These are phyloP conservation scores for Ascochyta pisi DNA, from an alignment of 2,329 filamentous ascomycete genomes.

Conservation along the genomic window DNA sequence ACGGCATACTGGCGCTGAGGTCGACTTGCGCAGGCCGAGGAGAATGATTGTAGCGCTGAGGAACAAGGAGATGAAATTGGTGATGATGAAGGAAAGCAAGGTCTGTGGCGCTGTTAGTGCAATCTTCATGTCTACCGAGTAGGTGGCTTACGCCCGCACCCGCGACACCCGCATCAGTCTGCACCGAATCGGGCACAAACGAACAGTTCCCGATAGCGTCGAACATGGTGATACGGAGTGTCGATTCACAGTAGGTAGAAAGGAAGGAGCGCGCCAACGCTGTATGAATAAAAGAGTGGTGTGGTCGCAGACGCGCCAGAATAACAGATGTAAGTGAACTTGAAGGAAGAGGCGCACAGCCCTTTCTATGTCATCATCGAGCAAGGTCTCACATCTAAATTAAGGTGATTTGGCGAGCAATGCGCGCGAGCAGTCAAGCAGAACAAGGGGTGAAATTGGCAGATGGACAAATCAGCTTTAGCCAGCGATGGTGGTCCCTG, in stretches of 20 bases:
- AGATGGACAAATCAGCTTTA: slow-evolving; percentile 22
- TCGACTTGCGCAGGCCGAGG: slow-evolving; percentile 58
- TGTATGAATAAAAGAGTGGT: background rate
- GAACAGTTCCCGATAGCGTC: slow-evolving; percentile 49
- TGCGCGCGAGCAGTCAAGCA: slow-evolving; percentile 20
- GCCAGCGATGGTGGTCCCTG: slow-evolving; percentile 24
- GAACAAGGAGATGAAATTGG: slow-evolving; percentile 63
- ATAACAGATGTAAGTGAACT: slow-evolving; percentile 2
- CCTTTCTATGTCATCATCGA: slow-evolving; percentile 32
- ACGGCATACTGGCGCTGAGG: slow-evolving; percentile 60
- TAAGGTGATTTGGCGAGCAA: slow-evolving; percentile 29
- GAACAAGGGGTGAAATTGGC: slow-evolving; percentile 19
- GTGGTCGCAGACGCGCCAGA: slow-evolving; percentile 1
- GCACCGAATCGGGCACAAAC: slow-evolving; percentile 52
- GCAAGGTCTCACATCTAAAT: slow-evolving; percentile 27
- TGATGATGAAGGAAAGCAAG: slow-evolving; percentile 71
- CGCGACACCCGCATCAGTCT: slow-evolving; percentile 65
- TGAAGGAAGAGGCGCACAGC: slow-evolving; percentile 29
- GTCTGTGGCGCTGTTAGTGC: slow-evolving; percentile 45
- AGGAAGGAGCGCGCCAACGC: background rate
- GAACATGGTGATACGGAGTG: background rate
- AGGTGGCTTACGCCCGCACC: slow-evolving; percentile 59
- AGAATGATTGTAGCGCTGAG: slow-evolving; percentile 65
- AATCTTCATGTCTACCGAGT: background rate
- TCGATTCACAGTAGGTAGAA: background rate